These are phyloP conservation scores for Globisporangium paddicum DNA, from an alignment of 352 stramenopile species.

Conservation along the genomic window DNA sequence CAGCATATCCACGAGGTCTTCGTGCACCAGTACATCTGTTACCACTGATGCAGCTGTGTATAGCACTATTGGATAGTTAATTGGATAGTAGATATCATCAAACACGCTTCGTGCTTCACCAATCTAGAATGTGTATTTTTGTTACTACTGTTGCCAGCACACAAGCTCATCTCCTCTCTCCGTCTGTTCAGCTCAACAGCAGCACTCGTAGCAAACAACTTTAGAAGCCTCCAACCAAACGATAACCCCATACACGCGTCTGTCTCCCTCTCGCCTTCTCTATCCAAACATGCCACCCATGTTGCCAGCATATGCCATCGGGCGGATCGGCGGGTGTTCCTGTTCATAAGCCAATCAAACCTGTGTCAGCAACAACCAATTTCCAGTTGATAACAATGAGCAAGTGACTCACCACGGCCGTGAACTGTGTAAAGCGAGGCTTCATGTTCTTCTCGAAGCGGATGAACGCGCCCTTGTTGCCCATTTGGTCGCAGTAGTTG, in stretches of 20 bases:
- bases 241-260: neutral
- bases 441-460: constrained; percentile 95
- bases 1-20: too few species aligned
- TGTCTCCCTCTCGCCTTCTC: neutral
- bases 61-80: too few species aligned
- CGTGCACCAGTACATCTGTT: too few species aligned
- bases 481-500: constrained; percentile 99
- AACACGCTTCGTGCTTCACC: neutral
- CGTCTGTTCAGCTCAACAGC: neutral
- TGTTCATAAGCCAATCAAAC: constrained; percentile 12
- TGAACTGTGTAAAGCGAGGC: constrained; percentile 95
- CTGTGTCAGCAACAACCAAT: neutral
- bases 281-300: constrained; percentile 89
- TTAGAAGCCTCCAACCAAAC: neutral
- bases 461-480: constrained; percentile 99
- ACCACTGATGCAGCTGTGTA: too few species aligned
- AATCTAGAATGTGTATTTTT: neutral
- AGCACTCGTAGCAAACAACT: neutral
- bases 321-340: constrained; percentile 85
- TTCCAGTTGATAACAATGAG: constrained; percentile 1
- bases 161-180: neutral
- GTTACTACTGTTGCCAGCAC: neutral
- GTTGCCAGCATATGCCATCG: constrained; percentile 89
- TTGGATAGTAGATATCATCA: too few species aligned
- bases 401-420: constrained; percentile 66